Base-by-base conservation (phyloP, 768 basidiomycete genomes). In the Leucocoprinus birnbaumii region DNA sequence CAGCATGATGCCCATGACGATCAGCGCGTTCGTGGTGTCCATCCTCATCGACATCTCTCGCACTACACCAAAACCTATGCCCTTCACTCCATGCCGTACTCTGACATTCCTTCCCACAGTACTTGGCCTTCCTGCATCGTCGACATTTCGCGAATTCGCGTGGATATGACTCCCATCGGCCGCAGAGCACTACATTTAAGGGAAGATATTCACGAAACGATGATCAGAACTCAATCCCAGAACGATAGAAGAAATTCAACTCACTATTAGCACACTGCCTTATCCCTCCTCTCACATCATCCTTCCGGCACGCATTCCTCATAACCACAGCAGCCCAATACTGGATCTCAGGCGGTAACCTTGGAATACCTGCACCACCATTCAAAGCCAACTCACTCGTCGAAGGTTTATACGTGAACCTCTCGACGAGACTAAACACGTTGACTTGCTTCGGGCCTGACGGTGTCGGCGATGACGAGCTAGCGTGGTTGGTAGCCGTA, bases 301-400 rank as follows among this genome's bases (percentile, higher is more conserved):
- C 97, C 74, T 99, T 98, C 66, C 96, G 77, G 72, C 97, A 99
- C 11, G 97, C 97, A 68, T 99, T 99, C 50, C 97, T 82, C 97
- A 98, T 99, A 65, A 98, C 97, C n/a, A 98, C 96, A 2, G 94
- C 94, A 0, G 96, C 97, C 97, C 97, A 98, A 63, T 98, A 97
- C 70, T 97, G 93, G 21, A 99, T 96, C 68, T 98, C 96, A 9
- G 80, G 76, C 0, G 94, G 93, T 6, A 94, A 72, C 46, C 84
- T 78, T 2, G 88, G 55, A 6, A 51, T 16, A 38, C 38, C 49
- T 6, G 42, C 16, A 8, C 49, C 48, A 16, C 54, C 54, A 18
- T 55, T 51, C 26, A 41, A 41, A 1, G 55, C 55, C 22, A 73
- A 58, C 21, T 87, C 84, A 18, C 80, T 82, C 9, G 90, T 84